A percentile compares a stretch with the other conserved stretches of the same genome.
These are phyloP conservation scores for Aspergillus terreus DNA, from an alignment of 2,329 filamentous ascomycete genomes.

Conservation along the genomic window DNA sequence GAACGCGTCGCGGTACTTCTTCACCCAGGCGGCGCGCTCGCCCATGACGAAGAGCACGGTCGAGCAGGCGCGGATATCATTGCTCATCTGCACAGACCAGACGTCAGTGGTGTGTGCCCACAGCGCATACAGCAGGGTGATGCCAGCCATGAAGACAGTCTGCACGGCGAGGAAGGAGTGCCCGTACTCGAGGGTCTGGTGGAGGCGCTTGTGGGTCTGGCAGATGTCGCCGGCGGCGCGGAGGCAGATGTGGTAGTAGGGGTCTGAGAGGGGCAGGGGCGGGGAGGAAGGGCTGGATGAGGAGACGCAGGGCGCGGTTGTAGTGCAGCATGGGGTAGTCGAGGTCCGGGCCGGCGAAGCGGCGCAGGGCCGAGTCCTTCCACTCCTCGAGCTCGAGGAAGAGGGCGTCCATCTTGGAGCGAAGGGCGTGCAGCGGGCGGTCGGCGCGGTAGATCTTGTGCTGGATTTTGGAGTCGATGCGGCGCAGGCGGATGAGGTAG, in stretches of 20 bases:
- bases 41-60: constrained; percentile 50
- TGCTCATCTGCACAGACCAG: constrained; percentile 48
- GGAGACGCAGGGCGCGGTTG: constrained; percentile 47
- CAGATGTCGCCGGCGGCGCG: constrained; percentile 35
- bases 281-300: constrained; percentile 50
- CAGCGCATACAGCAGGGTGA: constrained; percentile 35
- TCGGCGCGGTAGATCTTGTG: constrained; percentile 52
- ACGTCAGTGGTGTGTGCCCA: constrained; percentile 44
- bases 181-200: constrained; percentile 37
- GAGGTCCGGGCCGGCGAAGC: constrained; percentile 36
- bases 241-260: constrained; percentile 44
- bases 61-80: constrained; percentile 49
- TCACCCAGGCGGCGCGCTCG: constrained; percentile 47
- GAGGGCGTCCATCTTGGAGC: constrained; percentile 47
- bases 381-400: constrained; percentile 47
- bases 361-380: constrained; percentile 37
- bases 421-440: constrained; percentile 41
- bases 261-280: constrained; percentile 44
- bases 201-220: constrained; percentile 35
- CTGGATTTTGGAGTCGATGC: constrained; percentile 49
- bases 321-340: constrained; percentile 51
- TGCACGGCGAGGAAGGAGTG: constrained; percentile 39
- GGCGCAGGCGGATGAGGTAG: constrained; percentile 45
- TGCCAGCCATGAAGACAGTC: constrained; percentile 37
- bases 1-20: constrained; percentile 48